Percentiles rank a stretch among this genome's conserved stretches.
Conservation (phyloP, 164 flowering plant species). For the Vitis riparia region DNA sequence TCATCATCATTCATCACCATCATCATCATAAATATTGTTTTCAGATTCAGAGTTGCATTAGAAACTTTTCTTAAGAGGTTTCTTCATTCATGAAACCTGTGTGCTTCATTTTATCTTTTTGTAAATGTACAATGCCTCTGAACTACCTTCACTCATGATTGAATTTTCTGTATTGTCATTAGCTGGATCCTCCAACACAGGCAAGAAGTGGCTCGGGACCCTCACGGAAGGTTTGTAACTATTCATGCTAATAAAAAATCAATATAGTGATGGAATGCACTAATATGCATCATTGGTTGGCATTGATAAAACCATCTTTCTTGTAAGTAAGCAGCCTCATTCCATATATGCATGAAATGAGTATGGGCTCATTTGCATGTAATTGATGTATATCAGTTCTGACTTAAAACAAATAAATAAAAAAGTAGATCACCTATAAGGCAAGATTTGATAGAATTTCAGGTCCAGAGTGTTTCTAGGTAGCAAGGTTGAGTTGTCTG, state of each 20-base stretch:
- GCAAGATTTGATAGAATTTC: too few relatives aligned
- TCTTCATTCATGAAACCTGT: not conserved
- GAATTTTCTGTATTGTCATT: conserved; percentile 11
- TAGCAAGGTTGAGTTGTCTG: too few relatives aligned
- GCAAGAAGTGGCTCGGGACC: conserved; percentile 61
- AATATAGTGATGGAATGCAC: not conserved
- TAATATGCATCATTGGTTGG: not conserved
- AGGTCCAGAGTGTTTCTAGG: too few relatives aligned
- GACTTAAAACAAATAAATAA: too few relatives aligned
- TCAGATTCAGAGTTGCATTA: not conserved
- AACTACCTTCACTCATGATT: not conserved
- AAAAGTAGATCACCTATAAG: too few relatives aligned
- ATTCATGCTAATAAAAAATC: not conserved
- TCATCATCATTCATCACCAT: not conserved
- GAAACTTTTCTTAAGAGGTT: not conserved
- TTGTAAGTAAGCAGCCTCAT: too few relatives aligned
- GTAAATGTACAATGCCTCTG: too few relatives aligned
- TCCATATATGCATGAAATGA: too few relatives aligned
- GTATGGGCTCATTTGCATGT: too few relatives aligned
- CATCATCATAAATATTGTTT: not conserved
- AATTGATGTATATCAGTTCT: too few relatives aligned
- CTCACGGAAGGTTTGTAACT: conserved; percentile 56
- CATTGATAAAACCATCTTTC: too few relatives aligned
- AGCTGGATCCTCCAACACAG: conserved; percentile 58
- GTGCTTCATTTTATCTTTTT: not conserved